Percentiles rank a stretch among this genome's conserved stretches.
Evolutionary conservation across 768 basidiomycete species (phyloP).

Genomic region (Scleroderma bovista): DNA sequence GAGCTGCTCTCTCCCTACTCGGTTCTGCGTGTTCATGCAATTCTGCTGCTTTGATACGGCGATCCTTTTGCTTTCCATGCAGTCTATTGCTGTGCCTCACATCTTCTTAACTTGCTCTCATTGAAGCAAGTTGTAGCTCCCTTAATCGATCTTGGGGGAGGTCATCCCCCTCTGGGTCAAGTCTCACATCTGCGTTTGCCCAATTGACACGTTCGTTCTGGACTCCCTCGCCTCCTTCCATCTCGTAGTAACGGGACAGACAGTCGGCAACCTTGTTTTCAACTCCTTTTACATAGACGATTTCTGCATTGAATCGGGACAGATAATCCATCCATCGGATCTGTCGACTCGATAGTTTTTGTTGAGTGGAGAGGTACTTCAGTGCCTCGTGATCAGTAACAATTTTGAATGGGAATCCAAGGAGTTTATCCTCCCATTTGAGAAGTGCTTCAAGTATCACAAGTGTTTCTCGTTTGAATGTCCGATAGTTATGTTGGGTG

Average conservation of each 20-base stretch:
- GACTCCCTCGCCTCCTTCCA: background rate
- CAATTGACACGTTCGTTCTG: background rate
- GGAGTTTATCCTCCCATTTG: slow-evolving; percentile 15
- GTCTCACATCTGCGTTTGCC: background rate
- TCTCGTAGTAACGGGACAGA: no score
- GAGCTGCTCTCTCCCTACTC: no score
- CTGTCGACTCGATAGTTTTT: slow-evolving; percentile 1
- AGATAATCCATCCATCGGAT: background rate
- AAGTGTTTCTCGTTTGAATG: slow-evolving; percentile 15
- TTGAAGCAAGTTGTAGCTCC: background rate
- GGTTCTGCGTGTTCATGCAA: no score
- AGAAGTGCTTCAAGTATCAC: slow-evolving; percentile 19
- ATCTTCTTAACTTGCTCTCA: no score
- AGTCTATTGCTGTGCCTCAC: no score
- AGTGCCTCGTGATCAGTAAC: slow-evolving; percentile 26
- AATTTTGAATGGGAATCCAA: slow-evolving; percentile 17
- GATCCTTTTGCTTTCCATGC: no score
- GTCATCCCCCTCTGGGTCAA: background rate
- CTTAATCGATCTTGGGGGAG: background rate
- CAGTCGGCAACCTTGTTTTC: no score
- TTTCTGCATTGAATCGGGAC: background rate
- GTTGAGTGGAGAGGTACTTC: slow-evolving; percentile 20
- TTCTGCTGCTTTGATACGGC: no score
- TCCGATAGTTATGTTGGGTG: slow-evolving; percentile 26
- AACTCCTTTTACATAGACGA: background rate